phyloP scores from a whole-genome alignment of 2,329 filamentous ascomycete species.

The Gremmenia infestans region DNA sequence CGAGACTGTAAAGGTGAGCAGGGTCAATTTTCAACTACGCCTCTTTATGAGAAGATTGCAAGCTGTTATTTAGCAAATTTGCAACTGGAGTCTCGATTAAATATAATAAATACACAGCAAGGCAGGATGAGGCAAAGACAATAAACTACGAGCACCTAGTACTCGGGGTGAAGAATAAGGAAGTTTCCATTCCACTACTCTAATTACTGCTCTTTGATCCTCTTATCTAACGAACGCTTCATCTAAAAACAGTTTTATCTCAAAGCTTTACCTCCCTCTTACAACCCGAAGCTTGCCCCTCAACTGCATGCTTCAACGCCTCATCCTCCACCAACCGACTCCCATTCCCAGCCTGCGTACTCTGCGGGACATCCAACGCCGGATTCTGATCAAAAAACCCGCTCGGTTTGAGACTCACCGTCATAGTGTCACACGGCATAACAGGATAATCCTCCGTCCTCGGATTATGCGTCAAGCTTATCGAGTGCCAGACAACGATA shows the following conservation, averaged over 20 bases:
- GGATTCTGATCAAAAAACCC: slow-evolving; percentile 48
- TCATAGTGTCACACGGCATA: slow-evolving; percentile 82
- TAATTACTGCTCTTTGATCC: no score
- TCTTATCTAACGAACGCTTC: no score
- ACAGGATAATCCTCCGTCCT: slow-evolving; percentile 83
- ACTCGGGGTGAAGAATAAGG: no score
- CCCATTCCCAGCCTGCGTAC: slow-evolving; percentile 19
- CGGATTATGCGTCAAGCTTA: slow-evolving; percentile 82
- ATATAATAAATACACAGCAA: no score
- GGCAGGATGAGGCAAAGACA: no score
- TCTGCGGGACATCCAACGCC: slow-evolving; percentile 39
- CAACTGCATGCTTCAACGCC: slow-evolving; percentile 7
- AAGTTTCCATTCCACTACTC: no score
- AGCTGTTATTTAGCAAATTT: no score
- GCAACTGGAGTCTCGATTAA: no score
- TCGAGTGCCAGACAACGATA: slow-evolving; percentile 83
- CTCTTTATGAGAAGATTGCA: no score
- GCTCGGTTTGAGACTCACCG: slow-evolving; percentile 51
- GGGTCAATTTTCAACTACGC: no score
- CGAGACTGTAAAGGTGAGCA: no score
- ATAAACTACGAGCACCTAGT: no score
- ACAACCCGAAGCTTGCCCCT: slow-evolving; percentile 1
- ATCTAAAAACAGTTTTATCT: not conserved
- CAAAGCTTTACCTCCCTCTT: slow-evolving; percentile 8
- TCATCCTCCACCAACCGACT: slow-evolving; percentile 16